Conservation (phyloP, 129 eudicot species). For the Gnaphalium uliginosum region DNA sequence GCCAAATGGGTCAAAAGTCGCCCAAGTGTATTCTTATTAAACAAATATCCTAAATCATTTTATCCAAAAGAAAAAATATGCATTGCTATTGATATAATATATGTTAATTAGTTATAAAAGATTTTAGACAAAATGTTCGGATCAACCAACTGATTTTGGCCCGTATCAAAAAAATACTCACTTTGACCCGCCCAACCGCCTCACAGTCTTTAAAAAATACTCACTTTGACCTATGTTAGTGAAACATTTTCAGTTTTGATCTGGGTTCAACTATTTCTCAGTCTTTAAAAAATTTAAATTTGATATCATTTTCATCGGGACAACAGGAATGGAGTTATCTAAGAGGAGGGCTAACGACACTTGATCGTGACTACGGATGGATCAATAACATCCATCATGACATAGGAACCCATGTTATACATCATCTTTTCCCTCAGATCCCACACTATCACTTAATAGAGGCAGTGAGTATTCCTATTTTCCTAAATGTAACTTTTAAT, state of each 20-base stretch:
- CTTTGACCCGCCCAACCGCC: neutral
- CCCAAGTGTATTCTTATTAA: neutral
- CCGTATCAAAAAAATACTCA: neutral
- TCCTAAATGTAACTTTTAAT: neutral
- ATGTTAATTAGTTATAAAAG: neutral
- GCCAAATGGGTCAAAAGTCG: neutral
- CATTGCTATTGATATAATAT: neutral
- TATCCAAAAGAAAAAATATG: neutral
- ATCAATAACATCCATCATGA: slow-evolving; percentile 96
- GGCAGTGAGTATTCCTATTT: slow-evolving; percentile 58
- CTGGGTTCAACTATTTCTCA: neutral
- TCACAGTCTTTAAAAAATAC: neutral
- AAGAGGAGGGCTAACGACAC: slow-evolving; percentile 93
- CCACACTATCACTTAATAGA: slow-evolving; percentile 91
- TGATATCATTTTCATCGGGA: slow-evolving; percentile 1
- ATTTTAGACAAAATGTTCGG: neutral
- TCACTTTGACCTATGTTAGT: neutral
- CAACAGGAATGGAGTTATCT: slow-evolving; percentile 94
- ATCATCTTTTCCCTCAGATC: slow-evolving; percentile 98
- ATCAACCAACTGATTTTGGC: neutral
- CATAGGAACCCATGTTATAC: slow-evolving; percentile 95
- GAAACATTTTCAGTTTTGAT: neutral
- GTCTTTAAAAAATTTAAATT: neutral
- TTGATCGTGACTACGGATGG: slow-evolving; percentile 98
- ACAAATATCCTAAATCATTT: neutral